Evolutionary conservation across 345 rosid genomes (phyloP).

Genomic region (Ailanthus altissimus): DNA sequence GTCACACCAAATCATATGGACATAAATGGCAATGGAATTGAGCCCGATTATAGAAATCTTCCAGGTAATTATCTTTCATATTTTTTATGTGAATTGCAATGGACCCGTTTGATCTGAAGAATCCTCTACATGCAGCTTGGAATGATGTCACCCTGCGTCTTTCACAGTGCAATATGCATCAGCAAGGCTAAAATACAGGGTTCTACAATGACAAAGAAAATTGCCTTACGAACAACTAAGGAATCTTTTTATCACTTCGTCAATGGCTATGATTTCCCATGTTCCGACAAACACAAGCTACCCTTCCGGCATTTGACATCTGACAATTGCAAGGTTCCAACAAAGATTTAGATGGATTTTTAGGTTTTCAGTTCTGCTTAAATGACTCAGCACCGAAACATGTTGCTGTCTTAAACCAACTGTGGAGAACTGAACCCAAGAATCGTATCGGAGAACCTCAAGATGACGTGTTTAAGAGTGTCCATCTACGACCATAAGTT

Average conservation of each 20-base stretch:
- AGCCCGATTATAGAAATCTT: constrained; percentile 65
- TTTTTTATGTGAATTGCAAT: constrained; percentile 5
- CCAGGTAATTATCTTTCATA: constrained; percentile 52
- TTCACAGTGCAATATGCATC: constrained; percentile 52
- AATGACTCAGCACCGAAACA: background rate
- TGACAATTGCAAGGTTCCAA: background rate
- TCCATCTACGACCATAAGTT: background rate
- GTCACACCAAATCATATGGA: constrained; percentile 89
- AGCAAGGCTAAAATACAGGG: constrained; percentile 43
- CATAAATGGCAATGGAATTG: constrained; percentile 90
- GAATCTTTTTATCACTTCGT: background rate
- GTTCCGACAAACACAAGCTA: background rate
- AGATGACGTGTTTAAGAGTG: no score
- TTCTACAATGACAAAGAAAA: background rate
- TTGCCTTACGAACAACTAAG: background rate
- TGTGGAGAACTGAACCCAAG: background rate
- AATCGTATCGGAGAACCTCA: background rate
- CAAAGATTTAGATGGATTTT: background rate
- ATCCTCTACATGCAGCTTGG: constrained; percentile 57
- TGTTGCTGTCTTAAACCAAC: background rate
- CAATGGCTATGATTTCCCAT: background rate
- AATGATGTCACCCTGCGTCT: constrained; percentile 62
- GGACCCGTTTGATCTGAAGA: constrained; percentile 5
- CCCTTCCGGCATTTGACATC: background rate
- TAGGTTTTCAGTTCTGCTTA: background rate